Percentiles rank a stretch among this genome's conserved stretches.
phyloP scores from a whole-genome alignment of 495 filamentous ascomycete genomes.

The Podospora tetraspora region DNA sequence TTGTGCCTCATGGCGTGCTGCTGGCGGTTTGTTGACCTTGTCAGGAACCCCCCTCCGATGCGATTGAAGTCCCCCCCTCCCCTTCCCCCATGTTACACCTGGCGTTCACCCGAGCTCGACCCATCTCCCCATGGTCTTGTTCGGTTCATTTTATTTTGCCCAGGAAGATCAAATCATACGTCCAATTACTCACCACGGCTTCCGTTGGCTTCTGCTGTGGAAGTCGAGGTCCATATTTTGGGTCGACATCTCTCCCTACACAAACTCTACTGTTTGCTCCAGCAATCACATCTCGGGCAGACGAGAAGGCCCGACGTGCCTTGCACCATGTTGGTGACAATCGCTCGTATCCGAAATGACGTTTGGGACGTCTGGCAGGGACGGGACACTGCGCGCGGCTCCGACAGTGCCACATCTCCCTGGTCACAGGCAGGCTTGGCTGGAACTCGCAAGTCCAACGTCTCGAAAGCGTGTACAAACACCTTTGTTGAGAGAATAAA shows the following conservation, averaged over 20 bases:
- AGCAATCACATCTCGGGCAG: neutral
- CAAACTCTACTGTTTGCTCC: constrained; percentile 5
- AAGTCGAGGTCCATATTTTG: constrained; percentile 44
- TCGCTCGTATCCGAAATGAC: neutral
- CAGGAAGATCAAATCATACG: constrained; percentile 42
- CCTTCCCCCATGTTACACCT: constrained; percentile 2
- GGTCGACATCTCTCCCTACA: constrained; percentile 34
- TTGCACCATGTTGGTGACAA: neutral
- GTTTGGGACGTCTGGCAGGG: neutral
- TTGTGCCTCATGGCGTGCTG: constrained; percentile 15
- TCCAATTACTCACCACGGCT: constrained; percentile 48
- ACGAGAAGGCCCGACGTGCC: neutral
- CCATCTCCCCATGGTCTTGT: constrained; percentile 40
- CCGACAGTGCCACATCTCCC: neutral
- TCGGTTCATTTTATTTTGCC: constrained; percentile 36
- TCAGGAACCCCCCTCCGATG: neutral
- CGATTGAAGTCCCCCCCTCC: neutral
- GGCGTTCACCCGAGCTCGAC: constrained; percentile 35
- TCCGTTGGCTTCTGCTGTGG: constrained; percentile 36
- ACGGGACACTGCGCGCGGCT: neutral
- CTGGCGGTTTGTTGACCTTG: constrained; percentile 21
- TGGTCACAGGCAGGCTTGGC: neutral
- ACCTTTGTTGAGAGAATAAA: neutral
- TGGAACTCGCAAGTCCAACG: neutral
- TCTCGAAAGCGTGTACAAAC: neutral